Evolutionary conservation across 768 basidiomycete genomes (phyloP).

Genomic region (Pulveroboletus sp.): DNA sequence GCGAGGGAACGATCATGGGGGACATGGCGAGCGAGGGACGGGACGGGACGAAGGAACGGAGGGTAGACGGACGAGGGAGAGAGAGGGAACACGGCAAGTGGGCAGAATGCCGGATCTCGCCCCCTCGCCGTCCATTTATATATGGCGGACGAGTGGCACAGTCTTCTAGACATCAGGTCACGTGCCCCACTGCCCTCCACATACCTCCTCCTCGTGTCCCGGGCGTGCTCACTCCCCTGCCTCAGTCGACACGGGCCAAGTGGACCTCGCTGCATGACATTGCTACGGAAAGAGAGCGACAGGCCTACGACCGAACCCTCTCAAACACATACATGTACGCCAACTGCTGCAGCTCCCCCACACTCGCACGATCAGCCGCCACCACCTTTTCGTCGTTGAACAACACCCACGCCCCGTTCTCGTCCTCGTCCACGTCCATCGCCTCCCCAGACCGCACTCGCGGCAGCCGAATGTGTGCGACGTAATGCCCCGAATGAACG

Average conservation of each 20-base stretch:
- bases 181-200: too few species aligned
- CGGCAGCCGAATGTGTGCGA: constrained; percentile 61
- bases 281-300: too few species aligned
- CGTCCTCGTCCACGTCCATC: constrained; percentile 25
- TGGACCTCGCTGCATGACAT: too few species aligned
- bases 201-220: too few species aligned
- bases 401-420: constrained; percentile 68
- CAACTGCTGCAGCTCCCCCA: constrained; percentile 71
- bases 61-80: not conserved
- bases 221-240: too few species aligned
- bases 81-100: rapidly evolving
- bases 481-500: constrained; percentile 92
- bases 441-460: constrained; percentile 2
- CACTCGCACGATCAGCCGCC: constrained; percentile 77
- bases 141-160: too few species aligned
- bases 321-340: constrained; percentile 96
- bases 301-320: constrained; percentile 4
- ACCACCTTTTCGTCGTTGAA: constrained; percentile 98
- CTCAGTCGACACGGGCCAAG: too few species aligned
- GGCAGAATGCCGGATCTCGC: not conserved
- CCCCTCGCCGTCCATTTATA: too few species aligned
- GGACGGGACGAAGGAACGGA: constrained; percentile 7
- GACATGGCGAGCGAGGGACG: constrained; percentile 2
- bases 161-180: too few species aligned
- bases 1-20: not conserved